Base-by-base conservation (phyloP, 208 protist species). In the Wallacemonas rigidus region DNA sequence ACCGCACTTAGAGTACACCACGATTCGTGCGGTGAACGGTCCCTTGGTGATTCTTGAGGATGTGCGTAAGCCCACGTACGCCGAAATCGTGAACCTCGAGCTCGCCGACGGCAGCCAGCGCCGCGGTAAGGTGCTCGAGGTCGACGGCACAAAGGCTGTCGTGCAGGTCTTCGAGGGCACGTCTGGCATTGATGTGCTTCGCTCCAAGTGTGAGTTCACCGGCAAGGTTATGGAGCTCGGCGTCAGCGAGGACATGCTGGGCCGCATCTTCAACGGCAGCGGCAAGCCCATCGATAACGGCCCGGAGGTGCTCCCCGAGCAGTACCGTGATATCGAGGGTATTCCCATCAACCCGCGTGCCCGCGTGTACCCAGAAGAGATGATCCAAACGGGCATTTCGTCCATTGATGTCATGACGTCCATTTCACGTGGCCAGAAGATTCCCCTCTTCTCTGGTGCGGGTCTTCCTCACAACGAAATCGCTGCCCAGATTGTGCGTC, bases 401-500 rank as follows among this genome's bases (percentile, higher is more conserved):
- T 98, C 99, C 70, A 99, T 99, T 71, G 99, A 99, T 82, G 94
- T 98, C 50, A 99, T 99, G 99, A 99, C 98, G 73, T 99, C 95
- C 53, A 99, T 99, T 79, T 99, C 99, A 54, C 94, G 99, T 83
- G 99, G 99, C 8, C 99, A 99, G 91, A 99, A 99, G 95, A 99
- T 99, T 82, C 99, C 99, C 43, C 94, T 99, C 71, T 99, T 99
- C 95, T 99, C 98, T 62, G 99, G 98, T 71, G 97, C 99, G 7
- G 99, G 99, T 98, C 93, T 99, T 12, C 99, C 99, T 53, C 99
- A 99, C 91, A 99, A 99, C 83, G 98, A 99, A 76, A 99, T 99
- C 85, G 99, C 99, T 41, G 99, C 99, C 15, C 99, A 99, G 90
- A 99, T 99, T 79, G 99, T 99, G 91, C 91, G 99, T 50, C 99